Conservation (phyloP, 2,329 filamentous ascomycete species). For the Metarhizium rileyi region DNA sequence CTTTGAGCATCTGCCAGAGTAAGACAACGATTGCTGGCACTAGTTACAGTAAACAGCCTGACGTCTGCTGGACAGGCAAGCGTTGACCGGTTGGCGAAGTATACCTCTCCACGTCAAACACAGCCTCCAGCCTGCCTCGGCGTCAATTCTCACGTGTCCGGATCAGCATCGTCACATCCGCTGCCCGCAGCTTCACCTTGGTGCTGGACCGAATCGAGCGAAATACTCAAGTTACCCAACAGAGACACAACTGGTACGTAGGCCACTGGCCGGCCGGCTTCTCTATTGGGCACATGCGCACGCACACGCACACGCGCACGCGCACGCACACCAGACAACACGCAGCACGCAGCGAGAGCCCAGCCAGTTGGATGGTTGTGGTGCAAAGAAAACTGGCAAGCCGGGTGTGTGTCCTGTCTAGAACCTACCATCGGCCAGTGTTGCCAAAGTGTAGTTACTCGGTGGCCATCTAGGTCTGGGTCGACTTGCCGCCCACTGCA, state of each 20-base stretch:
- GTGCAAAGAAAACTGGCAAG: too few relatives aligned
- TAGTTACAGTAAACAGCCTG: background rate
- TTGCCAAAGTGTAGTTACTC: too few relatives aligned
- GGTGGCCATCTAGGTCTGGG: background rate
- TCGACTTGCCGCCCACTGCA: background rate
- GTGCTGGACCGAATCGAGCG: background rate
- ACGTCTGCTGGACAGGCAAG: background rate
- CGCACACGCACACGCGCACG: background rate
- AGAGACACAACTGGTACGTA: background rate
- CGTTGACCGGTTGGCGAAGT: background rate
- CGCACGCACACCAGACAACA: background rate
- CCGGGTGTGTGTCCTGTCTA: too few relatives aligned
- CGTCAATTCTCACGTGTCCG: conserved; percentile 7
- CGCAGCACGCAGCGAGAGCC: too few relatives aligned
- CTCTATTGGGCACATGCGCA: background rate
- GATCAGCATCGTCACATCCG: conserved; percentile 3
- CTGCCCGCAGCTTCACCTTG: background rate
- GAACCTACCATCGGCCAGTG: too few relatives aligned
- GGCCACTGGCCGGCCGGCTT: background rate
- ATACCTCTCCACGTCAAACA: conserved; percentile 1
- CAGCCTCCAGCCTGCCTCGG: conserved; percentile 1
- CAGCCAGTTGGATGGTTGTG: background rate
- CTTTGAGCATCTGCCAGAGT: background rate
- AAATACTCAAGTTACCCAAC: background rate
- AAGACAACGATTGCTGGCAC: conserved; percentile 2